Evolutionary conservation across 2,329 filamentous ascomycete species (phyloP), one percentile per base, ranked within the genome.

Genomic region (Bipolaris cookei): DNA sequence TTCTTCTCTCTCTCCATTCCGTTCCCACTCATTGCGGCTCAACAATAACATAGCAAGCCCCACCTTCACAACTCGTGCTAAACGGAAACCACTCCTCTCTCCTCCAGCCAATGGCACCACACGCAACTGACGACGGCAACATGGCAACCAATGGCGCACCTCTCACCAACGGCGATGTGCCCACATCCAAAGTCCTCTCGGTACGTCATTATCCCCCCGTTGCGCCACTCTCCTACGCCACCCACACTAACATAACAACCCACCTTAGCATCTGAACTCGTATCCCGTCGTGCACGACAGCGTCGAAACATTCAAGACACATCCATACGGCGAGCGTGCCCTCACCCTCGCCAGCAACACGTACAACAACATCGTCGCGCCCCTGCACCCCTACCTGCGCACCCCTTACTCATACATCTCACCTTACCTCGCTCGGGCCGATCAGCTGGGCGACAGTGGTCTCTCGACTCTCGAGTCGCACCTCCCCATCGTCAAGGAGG

Each of bases 261-360:
- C 52, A 6, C 25, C 18, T 23, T 68, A 96, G 91, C 93, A 97
- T 75, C 84, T 97, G 62, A 83, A 88, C 68, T 89, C 88, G 65
- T 97, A 96, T 79, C 94, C 94, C 38, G 79, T 96, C 65, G 85
- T 97, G 73, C 86, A 86, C 73, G 92, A 96, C 77, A 82, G 88
- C 71, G 86, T 97, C 78, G 81, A 86, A 59, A 88, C 86, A 73
- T 89, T 96, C 84, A 91, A 92, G 79, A 82, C 85, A 73, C 91
- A 94, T 80, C 88, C 91, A 48, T 89, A 91, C 74, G 93, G 91
- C 73, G 88, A 92, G 76, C 92, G 89, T 80, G 93, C 92, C 41
- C 81, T 97, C 74, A 83, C 90, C 69, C 79, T 95, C 62, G 86
- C 89, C 76, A 86, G 90, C 73, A 85, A 87, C 59, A 88, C 88